phyloP scores from a whole-genome alignment of 345 rosid genomes.

The Citrus medica region DNA sequence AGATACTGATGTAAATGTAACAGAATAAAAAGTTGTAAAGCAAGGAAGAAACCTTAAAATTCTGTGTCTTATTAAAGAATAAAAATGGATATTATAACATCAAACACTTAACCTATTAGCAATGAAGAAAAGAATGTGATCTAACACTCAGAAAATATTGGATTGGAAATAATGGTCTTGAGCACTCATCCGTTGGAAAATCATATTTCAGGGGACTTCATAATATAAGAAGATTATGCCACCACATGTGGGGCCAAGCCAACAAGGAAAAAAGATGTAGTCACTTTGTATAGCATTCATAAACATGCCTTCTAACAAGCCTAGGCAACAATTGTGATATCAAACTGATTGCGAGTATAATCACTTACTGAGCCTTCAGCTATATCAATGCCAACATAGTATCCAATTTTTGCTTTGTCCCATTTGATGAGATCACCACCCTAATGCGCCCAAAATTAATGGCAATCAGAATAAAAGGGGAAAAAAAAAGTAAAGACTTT shows the following conservation, averaged over 20 bases:
- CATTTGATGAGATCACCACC: slow-evolving; percentile 99
- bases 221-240: background rate
- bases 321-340: background rate
- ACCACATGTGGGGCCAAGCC: background rate
- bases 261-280: background rate
- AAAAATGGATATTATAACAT: background rate
- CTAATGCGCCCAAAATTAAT: slow-evolving; percentile 27
- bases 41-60: background rate
- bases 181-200: background rate
- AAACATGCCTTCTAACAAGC: background rate
- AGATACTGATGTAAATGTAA: background rate
- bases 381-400: slow-evolving; percentile 92
- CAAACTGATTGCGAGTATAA: background rate
- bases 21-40: background rate
- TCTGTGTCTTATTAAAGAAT: background rate
- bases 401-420: slow-evolving; percentile 92
- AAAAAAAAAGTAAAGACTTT: background rate
- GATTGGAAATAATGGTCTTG: background rate
- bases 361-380: slow-evolving; percentile 93
- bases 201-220: background rate
- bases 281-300: background rate
- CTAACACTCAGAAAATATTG: background rate
- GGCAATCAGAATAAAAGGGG: background rate
- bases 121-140: background rate
- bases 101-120: background rate